Evolutionary conservation across 306 rosid genomes (phyloP).

Genomic region (Gillenia trifoliata): DNA sequence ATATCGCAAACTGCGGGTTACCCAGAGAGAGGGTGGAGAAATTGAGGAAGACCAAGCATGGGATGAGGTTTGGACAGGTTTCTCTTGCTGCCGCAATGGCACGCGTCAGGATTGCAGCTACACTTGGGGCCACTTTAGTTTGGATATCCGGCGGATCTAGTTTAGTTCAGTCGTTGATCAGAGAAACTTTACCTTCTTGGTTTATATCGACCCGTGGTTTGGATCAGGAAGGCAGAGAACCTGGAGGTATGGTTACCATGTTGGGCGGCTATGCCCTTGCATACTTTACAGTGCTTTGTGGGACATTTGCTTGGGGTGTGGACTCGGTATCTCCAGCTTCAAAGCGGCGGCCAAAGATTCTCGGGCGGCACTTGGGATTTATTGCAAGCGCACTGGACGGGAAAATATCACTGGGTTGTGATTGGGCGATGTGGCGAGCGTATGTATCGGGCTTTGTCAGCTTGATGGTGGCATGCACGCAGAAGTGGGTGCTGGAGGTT

Average conservation of each 20-base stretch:
- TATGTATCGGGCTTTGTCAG: constrained; percentile 69
- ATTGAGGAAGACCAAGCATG: constrained; percentile 55
- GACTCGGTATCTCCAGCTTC: constrained; percentile 42
- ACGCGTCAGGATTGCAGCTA: constrained; percentile 76
- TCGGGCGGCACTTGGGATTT: constrained; percentile 65
- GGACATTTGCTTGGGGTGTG: constrained; percentile 78
- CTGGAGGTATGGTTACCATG: constrained; percentile 58
- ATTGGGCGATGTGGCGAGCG: constrained; percentile 60
- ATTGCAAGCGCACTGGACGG: constrained; percentile 57
- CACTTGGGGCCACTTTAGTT: constrained; percentile 76
- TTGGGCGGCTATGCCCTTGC: constrained; percentile 83
- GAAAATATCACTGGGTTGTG: constrained; percentile 53
- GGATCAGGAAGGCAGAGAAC: constrained; percentile 48
- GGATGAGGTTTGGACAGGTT: constrained; percentile 59
- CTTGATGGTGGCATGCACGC: constrained; percentile 63
- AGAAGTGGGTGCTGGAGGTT: constrained; percentile 57
- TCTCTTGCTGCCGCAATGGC: constrained; percentile 68
- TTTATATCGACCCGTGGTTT: constrained; percentile 49
- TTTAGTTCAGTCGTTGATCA: constrained; percentile 62
- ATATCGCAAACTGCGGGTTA: constrained; percentile 56
- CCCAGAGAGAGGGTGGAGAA: constrained; percentile 48
- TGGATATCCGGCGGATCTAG: constrained; percentile 82
- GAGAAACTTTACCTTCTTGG: constrained; percentile 81
- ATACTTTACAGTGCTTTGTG: constrained; percentile 58
- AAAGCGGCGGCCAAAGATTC: constrained; percentile 47